A percentile compares a stretch with the other conserved stretches of the same genome.
phyloP scores from a whole-genome alignment of 2,329 filamentous ascomycete species.

The Tolypocladium pustulatum region DNA sequence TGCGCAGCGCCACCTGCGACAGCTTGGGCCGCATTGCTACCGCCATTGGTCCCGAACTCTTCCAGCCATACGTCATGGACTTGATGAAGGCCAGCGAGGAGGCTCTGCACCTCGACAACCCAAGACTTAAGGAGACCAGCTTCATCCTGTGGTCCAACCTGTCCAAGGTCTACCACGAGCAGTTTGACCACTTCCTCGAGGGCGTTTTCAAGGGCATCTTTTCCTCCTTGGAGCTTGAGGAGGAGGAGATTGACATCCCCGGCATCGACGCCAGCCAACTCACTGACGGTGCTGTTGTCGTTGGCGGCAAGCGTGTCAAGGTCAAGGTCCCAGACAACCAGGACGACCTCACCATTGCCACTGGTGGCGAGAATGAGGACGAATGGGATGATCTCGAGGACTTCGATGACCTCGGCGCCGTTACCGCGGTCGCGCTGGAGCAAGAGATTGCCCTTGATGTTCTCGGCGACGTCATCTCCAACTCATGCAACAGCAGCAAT shows the following conservation, averaged over 20 bases:
- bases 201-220: constrained; percentile 74
- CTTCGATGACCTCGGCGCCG: constrained; percentile 73
- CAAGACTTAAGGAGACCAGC: constrained; percentile 85
- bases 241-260: constrained; percentile 77
- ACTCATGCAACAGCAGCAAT: constrained; percentile 67
- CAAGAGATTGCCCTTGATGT: constrained; percentile 97
- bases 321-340: constrained; percentile 48
- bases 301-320: constrained; percentile 79
- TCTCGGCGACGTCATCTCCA: constrained; percentile 80
- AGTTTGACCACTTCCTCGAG: constrained; percentile 68
- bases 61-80: constrained; percentile 83
- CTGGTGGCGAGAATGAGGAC: constrained; percentile 40
- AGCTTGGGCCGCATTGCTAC: constrained; percentile 86
- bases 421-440: constrained; percentile 84
- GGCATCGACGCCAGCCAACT: constrained; percentile 46
- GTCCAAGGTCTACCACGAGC: constrained; percentile 82
- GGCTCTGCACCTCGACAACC: constrained; percentile 77
- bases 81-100: constrained; percentile 91
- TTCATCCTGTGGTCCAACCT: constrained; percentile 96
- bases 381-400: constrained; percentile 57
- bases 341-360: constrained; percentile 43
- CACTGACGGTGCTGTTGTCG: constrained; percentile 64
- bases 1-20: constrained; percentile 84
- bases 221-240: constrained; percentile 74
- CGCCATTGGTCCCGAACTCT: constrained; percentile 75